phyloP scores from a whole-genome alignment of 78 protist genomes.

The Dictyostelium capitatum region DNA sequence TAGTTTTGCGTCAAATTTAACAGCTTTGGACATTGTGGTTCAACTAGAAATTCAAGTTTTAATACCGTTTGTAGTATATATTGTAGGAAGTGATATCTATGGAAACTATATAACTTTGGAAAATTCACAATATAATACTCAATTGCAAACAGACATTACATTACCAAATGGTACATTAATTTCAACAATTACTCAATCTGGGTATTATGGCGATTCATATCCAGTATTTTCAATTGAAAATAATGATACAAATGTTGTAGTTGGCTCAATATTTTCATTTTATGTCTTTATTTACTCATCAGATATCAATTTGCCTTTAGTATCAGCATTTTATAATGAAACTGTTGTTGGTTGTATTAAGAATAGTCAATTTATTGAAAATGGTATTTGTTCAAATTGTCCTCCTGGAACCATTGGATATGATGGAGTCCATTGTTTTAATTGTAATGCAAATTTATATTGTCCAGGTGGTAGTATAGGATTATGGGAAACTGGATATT shows the following conservation, averaged over 20 bases:
- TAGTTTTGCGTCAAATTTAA: not conserved
- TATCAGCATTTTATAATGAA: not conserved
- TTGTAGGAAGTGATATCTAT: not conserved
- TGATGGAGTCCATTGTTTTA: not conserved
- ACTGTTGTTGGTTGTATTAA: not conserved
- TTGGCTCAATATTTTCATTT: not conserved
- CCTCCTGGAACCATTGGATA: conserved; percentile 1
- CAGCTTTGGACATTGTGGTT: not conserved
- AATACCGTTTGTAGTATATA: not conserved
- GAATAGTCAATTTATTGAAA: not conserved
- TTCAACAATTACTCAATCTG: not conserved
- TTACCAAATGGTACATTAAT: not conserved
- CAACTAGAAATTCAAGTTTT: not conserved
- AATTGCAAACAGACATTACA: not conserved
- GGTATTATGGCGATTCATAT: not conserved
- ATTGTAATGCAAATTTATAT: not conserved
- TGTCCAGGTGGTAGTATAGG: not conserved
- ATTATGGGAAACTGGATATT: not conserved
- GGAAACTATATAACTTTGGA: not conserved
- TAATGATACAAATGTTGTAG: not conserved
- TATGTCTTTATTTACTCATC: not conserved
- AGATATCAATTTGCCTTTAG: not conserved
- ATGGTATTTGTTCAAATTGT: not conserved
- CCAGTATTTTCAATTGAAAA: not conserved
- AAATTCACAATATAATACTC: not conserved